Base-by-base conservation (phyloP, 352 stramenopile genomes). In the Phytophthora ohioensis region DNA sequence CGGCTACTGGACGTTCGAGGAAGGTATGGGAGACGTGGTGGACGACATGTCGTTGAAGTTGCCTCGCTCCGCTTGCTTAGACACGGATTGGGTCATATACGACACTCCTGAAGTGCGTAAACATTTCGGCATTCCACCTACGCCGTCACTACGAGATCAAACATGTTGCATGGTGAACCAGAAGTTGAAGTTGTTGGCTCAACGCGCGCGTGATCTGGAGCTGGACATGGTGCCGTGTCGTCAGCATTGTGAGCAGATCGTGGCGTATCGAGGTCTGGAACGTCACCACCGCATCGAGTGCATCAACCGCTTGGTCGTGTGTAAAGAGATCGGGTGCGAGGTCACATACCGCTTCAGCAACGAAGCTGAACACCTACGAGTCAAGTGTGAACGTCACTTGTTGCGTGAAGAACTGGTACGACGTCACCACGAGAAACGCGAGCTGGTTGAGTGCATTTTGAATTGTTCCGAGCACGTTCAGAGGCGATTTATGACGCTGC, bases 1-100 rank as follows among this genome's bases (percentile, higher is more conserved):
- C 2, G 83, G 71, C 36, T 94, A 94, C 66, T 94, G 84, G 81
- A 92, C 85, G 31, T 76, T 94, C n/a, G 87, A 94, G 45, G 87
- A 94, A 75, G 85, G 78, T 15, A 76, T 84, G 60, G 87, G 83
- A 11, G 76, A 90, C n/a, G 57, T 91, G 11, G 75, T 94, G 31
- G 87, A 94, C 71, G 87, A 94, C 62, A 90, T 92, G 80, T 72
- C 82, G 49, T 75, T 90, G 15, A 56, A 46, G 12, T 58, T 82
- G 34, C 80, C 83, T n/a, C 83, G 80, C 10, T 71, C 79, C n/a
- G 68, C 83, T 2, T 84, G 75, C 32, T 71, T 88, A 30, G 45
- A 79, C 42, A 84, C 78, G 0, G 21, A 63, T 1, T 94, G 87
- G 85, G 58, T 81, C 21, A 51, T 83, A 4, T 88, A 91, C 70